Evolutionary conservation across 1,284 basidiomycete genomes (phyloP).

Genomic region (Singerocomus rubriflavus): DNA sequence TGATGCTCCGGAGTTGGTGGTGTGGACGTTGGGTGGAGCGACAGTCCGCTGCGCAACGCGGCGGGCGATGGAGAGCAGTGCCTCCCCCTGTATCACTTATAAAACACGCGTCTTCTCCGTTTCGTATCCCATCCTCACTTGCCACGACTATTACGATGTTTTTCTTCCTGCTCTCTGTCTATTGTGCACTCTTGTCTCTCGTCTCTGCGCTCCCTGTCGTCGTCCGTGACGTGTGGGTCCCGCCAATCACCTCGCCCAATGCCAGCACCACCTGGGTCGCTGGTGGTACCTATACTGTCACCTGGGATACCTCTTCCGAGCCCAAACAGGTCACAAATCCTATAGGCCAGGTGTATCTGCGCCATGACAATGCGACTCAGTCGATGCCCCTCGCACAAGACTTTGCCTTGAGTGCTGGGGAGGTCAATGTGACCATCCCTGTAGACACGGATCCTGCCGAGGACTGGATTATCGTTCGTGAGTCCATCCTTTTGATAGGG

Average conservation of each 20-base stretch:
- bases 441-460: conserved; percentile 27
- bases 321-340: conserved; percentile 48
- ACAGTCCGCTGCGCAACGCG: too few species aligned
- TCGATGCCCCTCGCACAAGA: conserved; percentile 33
- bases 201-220: conserved; percentile 27
- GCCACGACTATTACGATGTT: conserved; percentile 22
- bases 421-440: conserved; percentile 39
- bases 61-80: conserved; percentile 8
- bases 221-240: conserved; percentile 47
- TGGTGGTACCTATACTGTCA: conserved; percentile 42
- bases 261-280: conserved; percentile 40
- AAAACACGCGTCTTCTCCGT: conserved; percentile 8
- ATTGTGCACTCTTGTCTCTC: conserved; percentile 23
- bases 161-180: conserved; percentile 13
- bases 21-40: conserved; percentile 6
- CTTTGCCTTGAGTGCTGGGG: conserved; percentile 42
- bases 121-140: neutral
- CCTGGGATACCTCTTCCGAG: conserved; percentile 43
- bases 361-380: conserved; percentile 33
- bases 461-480: conserved; percentile 42
- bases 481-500: conserved; percentile 19
- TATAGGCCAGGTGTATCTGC: conserved; percentile 40
- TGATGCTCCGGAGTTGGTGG: conserved; percentile 19
- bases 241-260: conserved; percentile 39
- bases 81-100: conserved; percentile 4